phyloP scores from a whole-genome alignment of 225 moss, liverwort and hornwort genomes.

The Rhytidiadelphus loreus region DNA sequence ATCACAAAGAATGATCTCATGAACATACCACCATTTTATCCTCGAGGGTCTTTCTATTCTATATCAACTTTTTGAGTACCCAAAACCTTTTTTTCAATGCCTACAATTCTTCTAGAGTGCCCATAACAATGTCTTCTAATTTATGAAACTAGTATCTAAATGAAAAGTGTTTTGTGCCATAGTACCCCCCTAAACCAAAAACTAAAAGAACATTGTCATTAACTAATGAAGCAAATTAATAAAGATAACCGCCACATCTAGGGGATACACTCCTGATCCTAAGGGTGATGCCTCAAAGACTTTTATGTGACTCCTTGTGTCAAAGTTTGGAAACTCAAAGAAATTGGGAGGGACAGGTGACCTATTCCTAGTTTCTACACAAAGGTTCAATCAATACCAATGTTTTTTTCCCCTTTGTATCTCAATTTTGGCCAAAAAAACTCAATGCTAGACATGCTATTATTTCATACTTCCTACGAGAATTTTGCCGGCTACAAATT shows the following conservation, averaged over 20 bases:
- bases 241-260: background rate
- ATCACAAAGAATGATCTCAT: background rate
- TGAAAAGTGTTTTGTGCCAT: too few species aligned
- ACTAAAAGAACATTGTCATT: background rate
- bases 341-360: fast-evolving
- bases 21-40: fast-evolving
- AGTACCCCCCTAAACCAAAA: background rate
- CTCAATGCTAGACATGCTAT: fast-evolving
- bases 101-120: background rate
- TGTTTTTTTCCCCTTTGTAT: background rate
- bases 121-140: background rate
- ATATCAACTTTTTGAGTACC: background rate
- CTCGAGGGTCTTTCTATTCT: background rate
- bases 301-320: background rate
- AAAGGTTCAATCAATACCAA: background rate
- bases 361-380: background rate
- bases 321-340: background rate
- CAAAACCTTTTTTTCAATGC: background rate
- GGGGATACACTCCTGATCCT: background rate
- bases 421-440: fast-evolving
- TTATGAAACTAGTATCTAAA: too few species aligned
- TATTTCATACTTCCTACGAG: fast-evolving
- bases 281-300: background rate
- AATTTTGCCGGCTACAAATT: fast-evolving
- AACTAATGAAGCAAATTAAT: background rate